These are phyloP conservation scores for Albatrellus sp. DNA, from an alignment of 1,284 basidiomycete species.

Conservation along the genomic window DNA sequence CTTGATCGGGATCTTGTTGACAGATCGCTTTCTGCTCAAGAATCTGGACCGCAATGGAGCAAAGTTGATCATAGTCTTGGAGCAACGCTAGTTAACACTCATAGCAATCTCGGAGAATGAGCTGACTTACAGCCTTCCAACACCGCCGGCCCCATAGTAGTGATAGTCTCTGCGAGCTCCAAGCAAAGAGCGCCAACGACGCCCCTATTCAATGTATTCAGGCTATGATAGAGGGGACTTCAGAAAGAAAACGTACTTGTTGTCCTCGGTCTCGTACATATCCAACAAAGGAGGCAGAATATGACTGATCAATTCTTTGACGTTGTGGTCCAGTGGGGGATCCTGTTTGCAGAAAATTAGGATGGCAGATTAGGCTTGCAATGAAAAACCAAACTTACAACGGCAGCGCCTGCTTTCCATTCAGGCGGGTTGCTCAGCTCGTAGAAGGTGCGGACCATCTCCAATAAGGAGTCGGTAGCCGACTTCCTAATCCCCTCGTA, in stretches of 20 bases:
- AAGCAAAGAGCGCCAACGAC: slow-evolving; percentile 83
- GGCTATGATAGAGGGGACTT: slow-evolving; percentile 2
- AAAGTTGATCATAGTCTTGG: slow-evolving; percentile 71
- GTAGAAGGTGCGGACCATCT: slow-evolving; percentile 88
- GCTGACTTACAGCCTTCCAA: slow-evolving; percentile 51
- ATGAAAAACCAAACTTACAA: slow-evolving; percentile 15
- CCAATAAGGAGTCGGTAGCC: slow-evolving; percentile 80
- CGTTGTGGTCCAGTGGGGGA: slow-evolving; percentile 58
- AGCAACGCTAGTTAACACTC: slow-evolving; percentile 8
- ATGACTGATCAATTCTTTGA: slow-evolving; percentile 75
- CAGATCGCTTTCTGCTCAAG: slow-evolving; percentile 89
- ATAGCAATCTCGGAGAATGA: neutral
- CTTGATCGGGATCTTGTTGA: slow-evolving; percentile 94
- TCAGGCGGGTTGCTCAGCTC: slow-evolving; percentile 74
- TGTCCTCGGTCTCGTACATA: slow-evolving; percentile 91
- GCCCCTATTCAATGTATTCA: slow-evolving; percentile 36
- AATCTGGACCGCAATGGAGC: slow-evolving; percentile 70
- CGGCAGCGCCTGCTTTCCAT: slow-evolving; percentile 71
- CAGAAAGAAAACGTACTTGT: slow-evolving; percentile 68
- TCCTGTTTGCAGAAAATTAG: slow-evolving; percentile 19
- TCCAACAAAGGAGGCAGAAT: slow-evolving; percentile 73
- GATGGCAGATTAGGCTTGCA: slow-evolving; percentile 1
- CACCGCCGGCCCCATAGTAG: slow-evolving; percentile 81
- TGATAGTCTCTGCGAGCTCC: slow-evolving; percentile 82
- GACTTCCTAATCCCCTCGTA: slow-evolving; percentile 98